Conservation (phyloP, 2,329 filamentous ascomycete genomes). For the Fusarium compactum region DNA sequence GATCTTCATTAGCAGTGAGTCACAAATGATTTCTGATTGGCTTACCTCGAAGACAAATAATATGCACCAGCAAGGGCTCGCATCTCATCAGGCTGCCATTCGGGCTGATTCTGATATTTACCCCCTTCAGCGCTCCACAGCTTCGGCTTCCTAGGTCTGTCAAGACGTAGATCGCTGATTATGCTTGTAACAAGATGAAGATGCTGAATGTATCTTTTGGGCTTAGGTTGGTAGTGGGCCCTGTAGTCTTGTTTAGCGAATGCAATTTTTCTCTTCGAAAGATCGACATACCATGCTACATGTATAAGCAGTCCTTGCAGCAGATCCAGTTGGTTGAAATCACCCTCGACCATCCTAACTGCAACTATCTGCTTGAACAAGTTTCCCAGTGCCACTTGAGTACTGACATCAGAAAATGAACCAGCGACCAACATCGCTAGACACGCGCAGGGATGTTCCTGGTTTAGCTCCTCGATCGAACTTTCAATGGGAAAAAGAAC, state of each 20-base stretch:
- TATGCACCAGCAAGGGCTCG: slow-evolving; percentile 48
- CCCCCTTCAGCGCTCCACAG: slow-evolving; percentile 45
- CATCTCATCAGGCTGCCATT: slow-evolving; percentile 48
- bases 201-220: slow-evolving; percentile 48
- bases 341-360: slow-evolving; percentile 28
- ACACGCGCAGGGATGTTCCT: slow-evolving; percentile 41
- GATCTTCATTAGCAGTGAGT: slow-evolving; percentile 33
- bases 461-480: slow-evolving; percentile 31
- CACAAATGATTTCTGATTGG: fast-evolving
- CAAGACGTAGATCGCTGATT: slow-evolving; percentile 48
- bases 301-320: slow-evolving; percentile 49
- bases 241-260: slow-evolving; percentile 33
- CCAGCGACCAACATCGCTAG: slow-evolving; percentile 46
- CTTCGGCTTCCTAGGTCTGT: slow-evolving; percentile 42
- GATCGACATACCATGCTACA: slow-evolving; percentile 45
- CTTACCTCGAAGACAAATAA: slow-evolving; percentile 49
- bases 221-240: slow-evolving; percentile 50
- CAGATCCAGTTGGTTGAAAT: slow-evolving; percentile 45
- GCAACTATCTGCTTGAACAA: slow-evolving; percentile 46
- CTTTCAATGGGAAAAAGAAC: slow-evolving; percentile 38
- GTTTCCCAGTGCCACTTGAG: slow-evolving; percentile 38
- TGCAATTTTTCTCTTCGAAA: fast-evolving
- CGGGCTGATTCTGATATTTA: slow-evolving; percentile 32
- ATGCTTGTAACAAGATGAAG: slow-evolving; percentile 49
- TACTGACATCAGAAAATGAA: slow-evolving; percentile 22